Percentiles rank a stretch among this genome's conserved stretches.
Conservation (phyloP, 805 yeast genomes). For the Hanseniaspora thailandica region DNA sequence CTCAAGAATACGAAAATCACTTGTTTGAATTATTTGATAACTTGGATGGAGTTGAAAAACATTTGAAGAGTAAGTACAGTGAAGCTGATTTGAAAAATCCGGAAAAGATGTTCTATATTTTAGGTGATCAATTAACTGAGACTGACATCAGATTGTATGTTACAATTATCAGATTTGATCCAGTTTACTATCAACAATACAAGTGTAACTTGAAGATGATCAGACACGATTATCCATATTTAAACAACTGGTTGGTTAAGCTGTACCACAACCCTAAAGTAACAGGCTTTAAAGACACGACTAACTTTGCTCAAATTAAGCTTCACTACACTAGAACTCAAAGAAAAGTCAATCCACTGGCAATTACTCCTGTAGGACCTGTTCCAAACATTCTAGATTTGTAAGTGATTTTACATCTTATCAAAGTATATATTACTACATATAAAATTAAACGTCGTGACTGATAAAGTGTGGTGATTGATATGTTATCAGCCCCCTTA, state of each 20-base stretch:
- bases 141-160: constrained; percentile 82
- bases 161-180: constrained; percentile 82
- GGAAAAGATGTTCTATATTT: constrained; percentile 33
- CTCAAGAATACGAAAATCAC: constrained; percentile 66
- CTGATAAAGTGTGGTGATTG: too few species aligned
- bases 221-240: constrained; percentile 62
- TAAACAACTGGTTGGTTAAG: constrained; percentile 69
- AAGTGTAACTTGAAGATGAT: constrained; percentile 80
- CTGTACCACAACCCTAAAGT: constrained; percentile 57
- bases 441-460: too few species aligned
- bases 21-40: constrained; percentile 51
- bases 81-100: constrained; percentile 19
- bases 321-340: constrained; percentile 84
- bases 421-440: too few species aligned
- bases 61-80: constrained; percentile 39
- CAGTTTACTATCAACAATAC: constrained; percentile 90
- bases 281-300: constrained; percentile 63
- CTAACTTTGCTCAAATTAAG: constrained; percentile 83
- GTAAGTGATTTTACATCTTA: too few species aligned
- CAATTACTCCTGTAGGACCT: constrained; percentile 85
- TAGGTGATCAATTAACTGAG: constrained; percentile 66
- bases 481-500: too few species aligned
- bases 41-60: constrained; percentile 57
- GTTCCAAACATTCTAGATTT: constrained; percentile 62
- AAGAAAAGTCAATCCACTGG: constrained; percentile 61